phyloP scores from a whole-genome alignment of 2,329 filamentous ascomycete species.

The Sporothrix curviconia region DNA sequence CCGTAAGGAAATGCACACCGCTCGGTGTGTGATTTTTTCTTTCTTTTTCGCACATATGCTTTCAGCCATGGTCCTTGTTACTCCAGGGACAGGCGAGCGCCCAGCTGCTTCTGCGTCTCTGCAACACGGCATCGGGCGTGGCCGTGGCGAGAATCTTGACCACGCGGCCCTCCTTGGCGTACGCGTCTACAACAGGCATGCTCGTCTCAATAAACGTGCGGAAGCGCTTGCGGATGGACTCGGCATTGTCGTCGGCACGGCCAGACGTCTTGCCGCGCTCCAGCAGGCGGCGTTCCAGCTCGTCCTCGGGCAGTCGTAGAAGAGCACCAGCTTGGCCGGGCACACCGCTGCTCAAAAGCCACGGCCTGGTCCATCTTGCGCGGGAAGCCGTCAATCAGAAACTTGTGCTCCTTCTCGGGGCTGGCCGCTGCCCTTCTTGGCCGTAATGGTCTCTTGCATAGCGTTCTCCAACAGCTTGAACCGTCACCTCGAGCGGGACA shows the following conservation, averaged over 20 bases:
- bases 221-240: conserved; percentile 95
- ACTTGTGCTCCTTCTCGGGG: conserved; percentile 52
- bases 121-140: conserved; percentile 54
- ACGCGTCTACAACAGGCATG: conserved; percentile 93
- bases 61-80: no score
- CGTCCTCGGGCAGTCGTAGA: conserved; percentile 86
- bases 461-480: conserved; percentile 90
- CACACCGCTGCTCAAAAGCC: conserved; percentile 90
- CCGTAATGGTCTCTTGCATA: conserved; percentile 62
- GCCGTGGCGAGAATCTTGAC: conserved; percentile 71
- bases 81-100: conserved; percentile 44
- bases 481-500: conserved; percentile 98
- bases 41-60: background rate
- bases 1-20: background rate
- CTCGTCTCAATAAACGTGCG: conserved; percentile 88
- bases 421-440: conserved; percentile 1
- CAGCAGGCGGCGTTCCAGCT: conserved; percentile 77
- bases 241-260: conserved; percentile 85
- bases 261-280: conserved; percentile 91
- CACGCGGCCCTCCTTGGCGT: conserved; percentile 67
- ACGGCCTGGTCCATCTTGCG: conserved; percentile 95
- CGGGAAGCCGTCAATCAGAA: conserved; percentile 79
- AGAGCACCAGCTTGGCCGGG: conserved; percentile 76
- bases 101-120: conserved; percentile 45
- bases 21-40: background rate